Evolutionary conservation across 371 early-diverging fungal genomes (phyloP).

Genomic region (Syncephalastrum monosporum): DNA sequence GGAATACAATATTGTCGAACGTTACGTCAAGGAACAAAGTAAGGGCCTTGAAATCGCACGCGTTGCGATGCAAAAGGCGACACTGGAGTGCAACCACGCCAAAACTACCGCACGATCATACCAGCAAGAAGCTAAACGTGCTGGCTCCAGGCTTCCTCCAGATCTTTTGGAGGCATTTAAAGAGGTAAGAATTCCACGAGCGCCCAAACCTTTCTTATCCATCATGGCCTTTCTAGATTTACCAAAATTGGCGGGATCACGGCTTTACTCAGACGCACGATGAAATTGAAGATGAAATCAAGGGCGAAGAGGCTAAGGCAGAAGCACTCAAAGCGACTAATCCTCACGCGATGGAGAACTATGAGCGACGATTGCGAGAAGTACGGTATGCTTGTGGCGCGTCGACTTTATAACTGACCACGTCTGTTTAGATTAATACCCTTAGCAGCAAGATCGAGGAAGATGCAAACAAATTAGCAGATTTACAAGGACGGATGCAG

Average conservation of each 20-base stretch:
- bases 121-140: slow-evolving; percentile 41
- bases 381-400: slow-evolving; percentile 32
- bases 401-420: background rate
- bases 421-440: slow-evolving; percentile 22
- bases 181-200: slow-evolving; percentile 20
- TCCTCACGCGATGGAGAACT: slow-evolving; percentile 63
- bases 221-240: slow-evolving; percentile 11
- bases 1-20: slow-evolving; percentile 13
- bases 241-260: slow-evolving; percentile 33
- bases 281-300: slow-evolving; percentile 50
- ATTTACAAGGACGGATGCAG: slow-evolving; percentile 32
- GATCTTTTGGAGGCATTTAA: slow-evolving; percentile 54
- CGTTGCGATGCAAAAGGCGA: slow-evolving; percentile 4
- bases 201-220: background rate
- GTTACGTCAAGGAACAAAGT: slow-evolving; percentile 10
- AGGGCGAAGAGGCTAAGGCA: slow-evolving; percentile 48
- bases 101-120: slow-evolving; percentile 18
- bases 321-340: slow-evolving; percentile 46
- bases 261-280: slow-evolving; percentile 27
- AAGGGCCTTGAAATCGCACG: slow-evolving; percentile 6
- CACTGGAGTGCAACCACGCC: background rate
- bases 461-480: slow-evolving; percentile 24
- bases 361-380: slow-evolving; percentile 55
- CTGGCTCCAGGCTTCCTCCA: slow-evolving; percentile 36
- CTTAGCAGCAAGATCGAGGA: slow-evolving; percentile 30